Evolutionary conservation across 441 rosid genomes (phyloP).

Genomic region (Cnidoscolus chayamansa): DNA sequence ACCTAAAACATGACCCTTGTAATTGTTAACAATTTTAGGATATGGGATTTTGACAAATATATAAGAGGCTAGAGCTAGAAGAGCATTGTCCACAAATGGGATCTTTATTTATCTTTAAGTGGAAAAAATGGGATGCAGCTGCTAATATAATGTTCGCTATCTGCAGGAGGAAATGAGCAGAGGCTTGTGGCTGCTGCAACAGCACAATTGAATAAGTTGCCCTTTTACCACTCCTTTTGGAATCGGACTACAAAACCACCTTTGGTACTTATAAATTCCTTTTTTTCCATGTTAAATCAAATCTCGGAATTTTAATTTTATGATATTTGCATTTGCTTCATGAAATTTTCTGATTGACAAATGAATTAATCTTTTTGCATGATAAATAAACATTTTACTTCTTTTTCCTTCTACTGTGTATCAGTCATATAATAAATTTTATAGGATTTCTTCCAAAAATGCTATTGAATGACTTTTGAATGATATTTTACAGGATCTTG

Average conservation of each 20-base stretch:
- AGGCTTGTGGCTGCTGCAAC: conserved; percentile 84
- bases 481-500: conserved; percentile 65
- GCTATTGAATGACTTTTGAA: conserved; percentile 6
- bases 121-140: conserved; percentile 7
- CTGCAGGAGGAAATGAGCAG: conserved; percentile 87
- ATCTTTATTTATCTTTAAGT: background rate
- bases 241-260: conserved; percentile 94
- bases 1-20: too few species aligned
- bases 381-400: background rate
- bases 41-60: background rate
- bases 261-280: conserved; percentile 44
- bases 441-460: background rate
- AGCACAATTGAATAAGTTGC: conserved; percentile 65
- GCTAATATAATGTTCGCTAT: conserved; percentile 9
- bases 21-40: background rate
- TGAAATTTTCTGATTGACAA: conserved; percentile 1
- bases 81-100: background rate
- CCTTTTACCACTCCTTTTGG: conserved; percentile 97
- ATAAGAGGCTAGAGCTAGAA: background rate
- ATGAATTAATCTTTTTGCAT: background rate
- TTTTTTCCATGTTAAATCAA: background rate
- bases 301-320: background rate
- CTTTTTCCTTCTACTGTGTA: conserved; percentile 3
- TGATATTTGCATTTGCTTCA: background rate
- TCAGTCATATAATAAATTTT: conserved; percentile 12